These are phyloP conservation scores for Colletotrichum sp. DNA, from an alignment of 2,329 filamentous ascomycete genomes.

Conservation along the genomic window DNA sequence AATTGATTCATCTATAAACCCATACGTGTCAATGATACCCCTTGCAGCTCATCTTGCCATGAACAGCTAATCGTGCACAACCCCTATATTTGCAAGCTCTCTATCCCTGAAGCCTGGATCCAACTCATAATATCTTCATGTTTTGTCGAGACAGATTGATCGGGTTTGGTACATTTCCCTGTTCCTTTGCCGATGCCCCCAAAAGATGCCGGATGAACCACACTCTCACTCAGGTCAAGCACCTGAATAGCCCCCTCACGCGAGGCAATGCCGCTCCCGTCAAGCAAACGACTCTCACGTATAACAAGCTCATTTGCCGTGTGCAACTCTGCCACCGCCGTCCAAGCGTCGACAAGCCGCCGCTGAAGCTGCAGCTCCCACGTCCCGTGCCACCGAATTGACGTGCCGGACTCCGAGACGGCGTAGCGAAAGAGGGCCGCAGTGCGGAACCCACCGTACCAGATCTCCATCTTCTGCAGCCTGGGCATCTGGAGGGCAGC, in stretches of 20 bases:
- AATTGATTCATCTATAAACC: not conserved
- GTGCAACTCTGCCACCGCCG: not conserved
- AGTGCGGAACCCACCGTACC: not conserved
- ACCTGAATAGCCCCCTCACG: not conserved
- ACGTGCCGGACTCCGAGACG: not conserved
- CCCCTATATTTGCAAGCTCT: not conserved
- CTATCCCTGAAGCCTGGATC: not conserved
- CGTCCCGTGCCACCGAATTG: not conserved
- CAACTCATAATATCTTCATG: not conserved
- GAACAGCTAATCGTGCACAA: not conserved
- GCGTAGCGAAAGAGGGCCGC: not conserved
- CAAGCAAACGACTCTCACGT: not conserved
- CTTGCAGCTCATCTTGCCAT: not conserved
- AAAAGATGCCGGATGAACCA: not conserved
- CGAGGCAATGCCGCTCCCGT: not conserved
- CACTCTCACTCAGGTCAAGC: not conserved
- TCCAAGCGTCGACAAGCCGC: not conserved
- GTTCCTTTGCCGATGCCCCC: not conserved
- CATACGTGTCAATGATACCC: not conserved
- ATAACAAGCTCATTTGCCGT: not conserved
- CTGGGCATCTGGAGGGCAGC: not conserved
- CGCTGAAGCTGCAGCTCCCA: not conserved
- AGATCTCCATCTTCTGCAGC: not conserved
- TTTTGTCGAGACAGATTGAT: not conserved
- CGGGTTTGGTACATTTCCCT: not conserved